Evolutionary conservation across 2,329 filamentous ascomycete species (phyloP).

Genomic region (Aciculosporium take): DNA sequence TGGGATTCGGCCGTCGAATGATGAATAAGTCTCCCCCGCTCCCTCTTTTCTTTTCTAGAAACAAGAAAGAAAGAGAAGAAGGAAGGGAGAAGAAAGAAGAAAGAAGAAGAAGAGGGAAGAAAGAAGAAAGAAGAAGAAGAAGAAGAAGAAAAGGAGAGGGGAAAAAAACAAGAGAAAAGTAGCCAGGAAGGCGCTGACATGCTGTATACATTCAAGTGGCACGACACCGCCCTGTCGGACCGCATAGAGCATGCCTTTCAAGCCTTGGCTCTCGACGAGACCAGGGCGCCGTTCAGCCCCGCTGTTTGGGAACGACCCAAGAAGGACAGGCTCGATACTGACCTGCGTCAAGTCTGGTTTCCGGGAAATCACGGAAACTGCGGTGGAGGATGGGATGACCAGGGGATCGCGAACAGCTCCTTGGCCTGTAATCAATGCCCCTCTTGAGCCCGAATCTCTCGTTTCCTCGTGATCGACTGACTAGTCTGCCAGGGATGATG

Average conservation of each 20-base stretch:
- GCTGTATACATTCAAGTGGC: slow-evolving; percentile 31
- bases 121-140: too few relatives aligned
- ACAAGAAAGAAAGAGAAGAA: too few relatives aligned
- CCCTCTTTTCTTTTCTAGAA: background rate
- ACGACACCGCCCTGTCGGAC: slow-evolving; percentile 37
- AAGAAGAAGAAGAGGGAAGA: too few relatives aligned
- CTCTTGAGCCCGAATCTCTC: background rate
- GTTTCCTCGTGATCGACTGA: background rate
- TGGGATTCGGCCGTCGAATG: slow-evolving; percentile 29
- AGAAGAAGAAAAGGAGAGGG: too few relatives aligned
- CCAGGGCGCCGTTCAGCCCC: slow-evolving; percentile 37
- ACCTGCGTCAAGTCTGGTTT: slow-evolving; percentile 47
- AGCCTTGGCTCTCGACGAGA: slow-evolving; percentile 43
- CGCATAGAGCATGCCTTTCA: slow-evolving; percentile 44
- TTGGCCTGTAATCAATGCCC: slow-evolving; percentile 22
- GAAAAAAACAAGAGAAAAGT: too few relatives aligned
- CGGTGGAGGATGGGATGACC: slow-evolving; percentile 49
- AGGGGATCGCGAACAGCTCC: slow-evolving; percentile 27
- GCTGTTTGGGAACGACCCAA: slow-evolving; percentile 37
- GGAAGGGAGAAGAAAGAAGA: too few relatives aligned
- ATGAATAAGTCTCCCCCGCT: slow-evolving; percentile 27
- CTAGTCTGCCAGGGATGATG: slow-evolving; percentile 33
- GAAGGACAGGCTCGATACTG: slow-evolving; percentile 23
- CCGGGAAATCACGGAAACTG: slow-evolving; percentile 58
- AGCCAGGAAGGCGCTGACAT: too few relatives aligned